Evolutionary conservation across 164 flowering plant genomes (phyloP).

Genomic region (Liquidambar formosana): DNA sequence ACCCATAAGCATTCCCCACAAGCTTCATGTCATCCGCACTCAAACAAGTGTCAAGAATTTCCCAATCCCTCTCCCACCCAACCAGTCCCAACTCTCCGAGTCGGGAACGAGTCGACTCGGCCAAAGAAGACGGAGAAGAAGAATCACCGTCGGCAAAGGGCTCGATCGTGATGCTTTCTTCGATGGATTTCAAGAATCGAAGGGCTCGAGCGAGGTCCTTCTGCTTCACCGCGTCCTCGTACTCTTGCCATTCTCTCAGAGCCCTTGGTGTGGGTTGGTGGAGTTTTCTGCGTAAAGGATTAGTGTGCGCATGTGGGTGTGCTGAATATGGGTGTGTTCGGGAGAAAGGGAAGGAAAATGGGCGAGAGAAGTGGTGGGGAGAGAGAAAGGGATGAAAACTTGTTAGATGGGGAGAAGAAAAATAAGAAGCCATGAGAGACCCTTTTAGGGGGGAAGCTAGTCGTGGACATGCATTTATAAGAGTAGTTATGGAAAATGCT

Average conservation of each 20-base stretch:
- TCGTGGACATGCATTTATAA: too few species aligned
- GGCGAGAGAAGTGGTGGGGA: background rate
- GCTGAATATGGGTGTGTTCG: constrained; percentile 1
- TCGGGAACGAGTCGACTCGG: constrained; percentile 20
- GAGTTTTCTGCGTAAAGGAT: background rate
- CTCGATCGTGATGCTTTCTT: constrained; percentile 26
- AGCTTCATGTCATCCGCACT: constrained; percentile 96
- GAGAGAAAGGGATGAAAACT: constrained; percentile 10
- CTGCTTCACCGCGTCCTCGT: constrained; percentile 86
- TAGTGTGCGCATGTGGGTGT: background rate
- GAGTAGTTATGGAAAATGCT: too few species aligned
- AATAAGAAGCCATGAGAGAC: background rate
- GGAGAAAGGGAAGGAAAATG: constrained; percentile 1
- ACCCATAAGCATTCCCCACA: constrained; percentile 65
- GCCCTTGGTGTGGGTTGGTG: constrained; percentile 22
- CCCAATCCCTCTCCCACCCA: constrained; percentile 67
- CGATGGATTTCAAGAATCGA: constrained; percentile 47
- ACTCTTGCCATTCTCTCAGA: constrained; percentile 63
- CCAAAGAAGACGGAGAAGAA: constrained; percentile 11
- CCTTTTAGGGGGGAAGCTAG: background rate
- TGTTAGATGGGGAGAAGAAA: constrained; percentile 1
- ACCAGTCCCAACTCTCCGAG: constrained; percentile 22
- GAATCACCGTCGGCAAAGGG: constrained; percentile 6
- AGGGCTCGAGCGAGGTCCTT: constrained; percentile 86
- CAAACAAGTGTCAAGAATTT: constrained; percentile 84